Evolutionary conservation across 148 eudicot genomes (phyloP).

Genomic region (Spergularia bocconei): DNA sequence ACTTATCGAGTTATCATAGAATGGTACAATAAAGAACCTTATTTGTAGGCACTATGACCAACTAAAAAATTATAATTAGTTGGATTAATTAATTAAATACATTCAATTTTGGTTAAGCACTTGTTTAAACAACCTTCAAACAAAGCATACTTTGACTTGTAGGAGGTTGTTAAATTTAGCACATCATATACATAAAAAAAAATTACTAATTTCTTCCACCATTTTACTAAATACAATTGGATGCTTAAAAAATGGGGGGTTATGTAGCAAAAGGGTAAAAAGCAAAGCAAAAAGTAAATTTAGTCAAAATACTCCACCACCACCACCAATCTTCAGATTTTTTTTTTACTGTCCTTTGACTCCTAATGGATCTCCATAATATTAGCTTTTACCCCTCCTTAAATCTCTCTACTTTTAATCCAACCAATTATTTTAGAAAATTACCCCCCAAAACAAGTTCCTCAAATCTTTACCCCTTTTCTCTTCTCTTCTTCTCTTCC

Average conservation of each 20-base stretch:
- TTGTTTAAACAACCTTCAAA: background rate
- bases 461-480: background rate
- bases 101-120: background rate
- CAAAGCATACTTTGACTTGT: slow-evolving; percentile 16
- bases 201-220: background rate
- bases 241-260: background rate
- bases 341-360: slow-evolving; percentile 28
- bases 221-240: background rate
- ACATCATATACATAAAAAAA: slow-evolving; percentile 8
- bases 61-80: slow-evolving; percentile 13
- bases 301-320: slow-evolving; percentile 1
- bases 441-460: slow-evolving; percentile 1
- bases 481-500: background rate
- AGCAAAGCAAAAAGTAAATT: background rate
- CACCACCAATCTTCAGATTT: background rate
- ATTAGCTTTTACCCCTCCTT: slow-evolving; percentile 12
- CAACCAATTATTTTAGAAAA: background rate
- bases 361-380: slow-evolving; percentile 25
- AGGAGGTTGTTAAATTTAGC: slow-evolving; percentile 21
- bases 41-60: slow-evolving; percentile 32
- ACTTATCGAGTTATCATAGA: background rate
- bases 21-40: slow-evolving; percentile 24
- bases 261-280: background rate
- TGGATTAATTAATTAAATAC: slow-evolving; percentile 14
- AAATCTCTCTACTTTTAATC: slow-evolving; percentile 8